Conservation (phyloP, 73 alveolate species). For the Paramecium sexaurelia region DNA sequence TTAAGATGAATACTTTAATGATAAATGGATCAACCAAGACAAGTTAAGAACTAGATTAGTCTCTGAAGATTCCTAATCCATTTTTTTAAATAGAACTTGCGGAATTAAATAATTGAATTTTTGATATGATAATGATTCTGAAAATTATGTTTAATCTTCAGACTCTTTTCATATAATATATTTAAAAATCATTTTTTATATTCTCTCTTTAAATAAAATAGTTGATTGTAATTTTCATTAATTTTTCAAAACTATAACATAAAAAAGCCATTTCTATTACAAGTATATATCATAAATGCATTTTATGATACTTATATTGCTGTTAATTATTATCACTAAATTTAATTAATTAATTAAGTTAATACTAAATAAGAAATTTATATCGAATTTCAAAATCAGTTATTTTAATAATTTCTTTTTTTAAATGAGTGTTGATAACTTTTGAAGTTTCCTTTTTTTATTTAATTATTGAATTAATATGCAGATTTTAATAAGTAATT, state of each 20-base stretch:
- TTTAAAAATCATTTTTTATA: neutral
- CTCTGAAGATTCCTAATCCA: neutral
- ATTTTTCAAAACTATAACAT: neutral
- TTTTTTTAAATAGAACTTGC: neutral
- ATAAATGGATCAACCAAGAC: neutral
- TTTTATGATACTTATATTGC: no score
- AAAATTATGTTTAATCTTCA: neutral
- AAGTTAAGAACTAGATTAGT: neutral
- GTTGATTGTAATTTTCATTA: neutral
- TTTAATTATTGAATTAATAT: no score
- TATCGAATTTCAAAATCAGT: no score
- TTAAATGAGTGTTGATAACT: no score
- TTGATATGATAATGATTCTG: neutral
- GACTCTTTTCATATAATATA: neutral
- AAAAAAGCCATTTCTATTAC: no score
- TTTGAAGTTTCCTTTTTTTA: no score
- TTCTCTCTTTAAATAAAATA: neutral
- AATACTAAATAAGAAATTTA: no score
- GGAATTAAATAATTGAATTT: neutral
- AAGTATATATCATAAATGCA: no score
- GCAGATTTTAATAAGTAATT: no score
- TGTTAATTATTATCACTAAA: no score
- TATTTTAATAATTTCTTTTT: no score
- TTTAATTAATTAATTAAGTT: no score
- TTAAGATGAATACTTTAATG: slow-evolving; percentile 23